Conservation (phyloP, 2,329 filamentous ascomycete genomes). For the Aspergillus eucalypticola region DNA sequence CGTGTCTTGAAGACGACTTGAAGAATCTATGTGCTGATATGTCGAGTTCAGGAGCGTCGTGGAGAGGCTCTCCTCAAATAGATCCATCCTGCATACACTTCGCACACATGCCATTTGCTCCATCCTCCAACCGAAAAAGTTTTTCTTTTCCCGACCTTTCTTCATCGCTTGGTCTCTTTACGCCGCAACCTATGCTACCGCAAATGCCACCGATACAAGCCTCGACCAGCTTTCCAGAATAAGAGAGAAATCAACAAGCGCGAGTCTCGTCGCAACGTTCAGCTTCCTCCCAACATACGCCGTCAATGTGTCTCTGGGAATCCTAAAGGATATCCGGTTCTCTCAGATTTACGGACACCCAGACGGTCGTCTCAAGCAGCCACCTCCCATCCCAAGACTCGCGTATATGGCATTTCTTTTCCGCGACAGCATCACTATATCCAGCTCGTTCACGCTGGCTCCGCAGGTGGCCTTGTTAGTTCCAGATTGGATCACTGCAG, state of each 20-base stretch:
- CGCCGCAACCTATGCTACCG: conserved; percentile 79
- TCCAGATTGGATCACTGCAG: conserved; percentile 22
- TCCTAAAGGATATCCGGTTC: conserved; percentile 35
- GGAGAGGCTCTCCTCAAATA: conserved; percentile 26
- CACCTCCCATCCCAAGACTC: background rate
- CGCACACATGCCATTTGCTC: conserved; percentile 22
- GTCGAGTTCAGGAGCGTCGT: conserved; percentile 24
- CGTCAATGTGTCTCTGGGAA: conserved; percentile 32
- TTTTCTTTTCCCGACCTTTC: conserved; percentile 40
- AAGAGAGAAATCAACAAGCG: conserved; percentile 34
- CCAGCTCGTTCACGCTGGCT: conserved; percentile 46
- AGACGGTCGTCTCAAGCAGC: background rate
- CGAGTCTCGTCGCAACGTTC: conserved; percentile 53
- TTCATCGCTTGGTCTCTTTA: conserved; percentile 60
- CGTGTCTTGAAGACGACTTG: background rate
- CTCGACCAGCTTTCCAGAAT: conserved; percentile 54
- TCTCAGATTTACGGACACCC: conserved; percentile 67
- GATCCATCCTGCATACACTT: conserved; percentile 25
- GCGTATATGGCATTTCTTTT: conserved; percentile 59
- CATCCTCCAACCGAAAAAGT: conserved; percentile 26
- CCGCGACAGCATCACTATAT: conserved; percentile 82
- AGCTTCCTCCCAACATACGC: conserved; percentile 63
- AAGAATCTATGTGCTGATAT: background rate
- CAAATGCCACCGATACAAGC: conserved; percentile 77
- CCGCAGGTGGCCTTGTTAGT: conserved; percentile 23